Base-by-base conservation (phyloP, 2,329 filamentous ascomycete species). In the Beauveria asiatica region DNA sequence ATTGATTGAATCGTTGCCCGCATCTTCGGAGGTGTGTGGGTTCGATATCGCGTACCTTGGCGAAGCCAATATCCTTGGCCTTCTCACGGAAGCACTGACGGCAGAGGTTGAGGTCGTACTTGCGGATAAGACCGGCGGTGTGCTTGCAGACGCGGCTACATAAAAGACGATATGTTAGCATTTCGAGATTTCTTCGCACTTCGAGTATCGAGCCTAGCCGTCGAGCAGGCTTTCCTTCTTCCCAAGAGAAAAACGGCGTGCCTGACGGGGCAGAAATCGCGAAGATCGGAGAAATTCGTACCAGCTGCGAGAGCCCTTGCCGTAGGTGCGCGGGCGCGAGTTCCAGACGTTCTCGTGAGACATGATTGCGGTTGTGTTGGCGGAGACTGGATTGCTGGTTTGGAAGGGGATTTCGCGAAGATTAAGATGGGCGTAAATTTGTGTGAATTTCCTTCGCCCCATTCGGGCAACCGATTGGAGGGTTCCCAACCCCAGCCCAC, bases 71-170 rank as follows among this genome's bases (percentile, higher is more conserved):
- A 74, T 88, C 85, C 76, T 83, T 77, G 68, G 83, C 77, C 82
- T 87, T 87, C 81, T 88, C 85, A 73, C 85, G 83, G 83, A 88
- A 89, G 83, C 86, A 89, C 77, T 89, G 86, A 83, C 86, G 85
- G 84, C 86, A 89, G 75, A 89, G 85, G 80, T 96, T 91, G 72
- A 97, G 85, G 76, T 94, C 93, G 83, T 99, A 99, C 84, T 99
- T 99, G 84, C 94, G 92, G 87, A 99, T 96, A 71, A 99, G 87
- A 95, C 94, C 94, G 75, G 94, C 93, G 76, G 85, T 87, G 89
- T 99, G 93, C 76, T 92, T 91, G 90, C 83, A 85, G 74, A 85
- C 81, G 67, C 83, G 83, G 83, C 83, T 85, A 68, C 67, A 54
- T 10, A 37, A 37, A 68, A 66, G 44, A 64, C 59, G 44, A 21